Evolutionary conservation across 768 basidiomycete genomes (phyloP), one percentile per base, ranked within the genome.

Genomic region (Chiua virens): DNA sequence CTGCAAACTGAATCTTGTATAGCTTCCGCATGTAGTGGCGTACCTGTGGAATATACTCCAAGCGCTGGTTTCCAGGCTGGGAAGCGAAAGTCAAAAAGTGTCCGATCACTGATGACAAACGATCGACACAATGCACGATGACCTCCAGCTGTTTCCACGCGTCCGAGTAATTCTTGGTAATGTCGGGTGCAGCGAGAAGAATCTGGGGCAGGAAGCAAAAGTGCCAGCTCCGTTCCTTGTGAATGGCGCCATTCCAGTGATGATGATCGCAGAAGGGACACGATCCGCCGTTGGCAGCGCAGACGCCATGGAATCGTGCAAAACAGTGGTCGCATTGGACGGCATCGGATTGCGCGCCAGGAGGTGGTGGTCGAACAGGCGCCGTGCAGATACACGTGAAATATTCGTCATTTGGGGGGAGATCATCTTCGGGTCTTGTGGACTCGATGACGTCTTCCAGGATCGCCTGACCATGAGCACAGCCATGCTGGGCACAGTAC

Each of bases 181-280:
- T 77, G 36, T 89, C 86, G 1, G 91, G 88, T n/a, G 90, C 91
- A 42, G 74, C 78, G 22, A 78, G 63, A 17, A 90, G 76, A 53
- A 91, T 81, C 22, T 80, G 75, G 3, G 89, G 86, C 22, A 92
- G 77, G 68, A 80, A 89, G 64, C 83, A 87, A 70, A 87, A 92
- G 62, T 92, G 89, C 81, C 83, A 93, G 58, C 77, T 87, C 42
- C 91, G 83, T 56, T 87, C 80, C 67, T 91, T 92, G 64, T 83
- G 82, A 46, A 92, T 85, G 4, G 86, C 80, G 18, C 90, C 90
- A 58, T 92, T 90, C 90, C 90, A 92, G 62, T 93, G 91, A 54
- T 91, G 87, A 59, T 91, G 89, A 56, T 93, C 90, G 57, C 90
- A 93, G 74, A 93, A 93, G 0, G 90, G 90, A 63, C 90, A 93